Percentiles rank a stretch among this genome's conserved stretches.
These are phyloP conservation scores for Cynanchum wilfordii DNA, from an alignment of 257 asterid genomes.

Conservation along the genomic window DNA sequence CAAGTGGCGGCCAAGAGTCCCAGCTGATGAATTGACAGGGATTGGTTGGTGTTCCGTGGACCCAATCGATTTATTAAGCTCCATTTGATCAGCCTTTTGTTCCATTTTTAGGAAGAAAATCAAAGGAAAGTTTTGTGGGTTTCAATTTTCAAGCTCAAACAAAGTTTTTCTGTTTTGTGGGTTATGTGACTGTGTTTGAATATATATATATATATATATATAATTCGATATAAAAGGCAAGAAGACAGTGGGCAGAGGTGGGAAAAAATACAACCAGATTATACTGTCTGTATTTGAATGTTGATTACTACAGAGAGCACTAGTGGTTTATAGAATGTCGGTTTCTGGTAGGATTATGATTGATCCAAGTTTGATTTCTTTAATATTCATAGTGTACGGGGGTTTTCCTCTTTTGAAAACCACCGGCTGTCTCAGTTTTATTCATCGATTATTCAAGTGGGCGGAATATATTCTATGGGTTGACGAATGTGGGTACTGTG, in stretches of 20 bases:
- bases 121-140: not conserved
- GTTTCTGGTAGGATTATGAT: not conserved
- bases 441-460: no score
- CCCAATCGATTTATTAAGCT: constrained; percentile 11
- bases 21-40: constrained; percentile 19
- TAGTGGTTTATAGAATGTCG: not conserved
- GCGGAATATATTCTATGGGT: no score
- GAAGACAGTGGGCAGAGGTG: constrained; percentile 27
- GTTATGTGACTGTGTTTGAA: no score
- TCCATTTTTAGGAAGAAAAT: not conserved
- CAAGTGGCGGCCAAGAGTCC: constrained; percentile 57
- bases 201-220: no score
- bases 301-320: no score
- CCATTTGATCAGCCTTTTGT: constrained; percentile 26
- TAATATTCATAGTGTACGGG: not conserved
- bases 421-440: not conserved
- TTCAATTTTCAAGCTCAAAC: not conserved
- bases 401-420: not conserved
- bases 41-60: constrained; percentile 15
- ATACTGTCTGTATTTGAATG: not conserved
- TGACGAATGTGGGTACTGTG: no score
- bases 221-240: no score
- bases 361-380: not conserved
- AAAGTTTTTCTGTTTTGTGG: not conserved
- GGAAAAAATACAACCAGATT: constrained; percentile 1